Conservation (phyloP, 768 basidiomycete genomes). For the Phanerochaete sordida region DNA sequence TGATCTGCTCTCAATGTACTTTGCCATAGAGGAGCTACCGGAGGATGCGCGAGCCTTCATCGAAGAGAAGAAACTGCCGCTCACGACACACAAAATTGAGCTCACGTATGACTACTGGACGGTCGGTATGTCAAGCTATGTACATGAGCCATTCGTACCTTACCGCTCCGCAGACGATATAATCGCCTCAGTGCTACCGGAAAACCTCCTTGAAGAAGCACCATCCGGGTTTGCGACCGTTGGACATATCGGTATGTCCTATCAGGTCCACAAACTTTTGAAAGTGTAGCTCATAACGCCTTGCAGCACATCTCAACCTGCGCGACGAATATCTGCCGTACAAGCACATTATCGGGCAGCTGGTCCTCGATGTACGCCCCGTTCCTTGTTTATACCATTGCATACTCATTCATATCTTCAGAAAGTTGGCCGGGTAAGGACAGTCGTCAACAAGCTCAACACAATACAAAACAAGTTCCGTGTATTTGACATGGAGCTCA, state of each 20-base stretch:
- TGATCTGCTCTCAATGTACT: background rate
- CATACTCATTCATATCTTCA: conserved; percentile 25
- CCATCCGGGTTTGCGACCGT: conserved; percentile 86
- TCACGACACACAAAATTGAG: conserved; percentile 58
- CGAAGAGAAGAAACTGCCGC: conserved; percentile 46
- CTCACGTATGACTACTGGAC: conserved; percentile 89
- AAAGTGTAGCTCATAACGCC: background rate
- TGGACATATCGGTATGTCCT: conserved; percentile 80
- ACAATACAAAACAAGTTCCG: conserved; percentile 83
- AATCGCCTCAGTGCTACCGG: conserved; percentile 76
- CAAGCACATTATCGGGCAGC: conserved; percentile 86
- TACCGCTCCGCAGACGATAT: conserved; percentile 63
- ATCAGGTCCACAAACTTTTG: too few species aligned
- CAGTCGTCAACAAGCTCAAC: conserved; percentile 94
- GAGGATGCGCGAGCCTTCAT: conserved; percentile 53
- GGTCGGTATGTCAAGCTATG: conserved; percentile 49
- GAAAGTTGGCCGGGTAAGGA: conserved; percentile 84
- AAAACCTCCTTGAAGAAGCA: conserved; percentile 69
- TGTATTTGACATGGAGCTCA: conserved; percentile 93
- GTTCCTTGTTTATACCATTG: background rate
- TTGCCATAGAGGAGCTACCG: conserved; percentile 57
- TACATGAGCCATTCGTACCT: background rate
- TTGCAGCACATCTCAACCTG: conserved; percentile 85
- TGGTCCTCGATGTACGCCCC: conserved; percentile 79
- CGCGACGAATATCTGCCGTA: conserved; percentile 89